A percentile compares a stretch with the other conserved stretches of the same genome.
Conservation (phyloP, 805 yeast genomes). For the Barnettozyma botsteinii region DNA sequence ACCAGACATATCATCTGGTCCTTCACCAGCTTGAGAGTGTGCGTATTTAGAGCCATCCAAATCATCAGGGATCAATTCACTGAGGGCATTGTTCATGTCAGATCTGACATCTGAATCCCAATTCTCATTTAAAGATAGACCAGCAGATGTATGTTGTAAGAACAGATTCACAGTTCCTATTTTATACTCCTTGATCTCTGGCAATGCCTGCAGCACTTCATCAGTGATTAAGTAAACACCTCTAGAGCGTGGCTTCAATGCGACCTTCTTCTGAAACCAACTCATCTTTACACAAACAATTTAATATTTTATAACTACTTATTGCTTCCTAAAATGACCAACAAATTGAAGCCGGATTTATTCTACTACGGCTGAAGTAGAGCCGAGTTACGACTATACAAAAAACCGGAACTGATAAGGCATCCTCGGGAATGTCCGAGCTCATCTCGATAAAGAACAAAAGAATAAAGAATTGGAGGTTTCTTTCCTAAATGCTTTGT, state of each 20-base stretch:
- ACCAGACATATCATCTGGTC: constrained; percentile 81
- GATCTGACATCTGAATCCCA: constrained; percentile 72
- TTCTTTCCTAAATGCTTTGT: too few relatives aligned
- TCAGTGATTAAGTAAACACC: constrained; percentile 72
- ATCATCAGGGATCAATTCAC: constrained; percentile 63
- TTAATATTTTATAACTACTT: too few relatives aligned
- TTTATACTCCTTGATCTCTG: constrained; percentile 53
- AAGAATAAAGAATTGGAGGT: too few relatives aligned
- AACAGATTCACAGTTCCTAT: constrained; percentile 63
- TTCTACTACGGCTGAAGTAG: too few relatives aligned
- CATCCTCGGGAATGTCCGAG: background rate
- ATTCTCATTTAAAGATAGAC: constrained; percentile 69
- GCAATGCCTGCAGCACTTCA: constrained; percentile 50
- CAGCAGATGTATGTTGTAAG: constrained; percentile 77
- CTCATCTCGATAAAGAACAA: background rate
- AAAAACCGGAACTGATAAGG: background rate
- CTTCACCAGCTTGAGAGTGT: constrained; percentile 52
- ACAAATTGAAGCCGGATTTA: too few relatives aligned
- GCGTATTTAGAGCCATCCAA: constrained; percentile 21
- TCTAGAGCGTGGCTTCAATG: constrained; percentile 50
- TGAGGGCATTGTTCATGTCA: constrained; percentile 62
- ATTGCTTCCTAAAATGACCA: too few relatives aligned
- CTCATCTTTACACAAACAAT: constrained; percentile 28
- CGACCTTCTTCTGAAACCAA: constrained; percentile 58
- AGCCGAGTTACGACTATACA: background rate